Evolutionary conservation across 2,329 filamentous ascomycete species (phyloP).

Genomic region (Aspergillus arachidicola): DNA sequence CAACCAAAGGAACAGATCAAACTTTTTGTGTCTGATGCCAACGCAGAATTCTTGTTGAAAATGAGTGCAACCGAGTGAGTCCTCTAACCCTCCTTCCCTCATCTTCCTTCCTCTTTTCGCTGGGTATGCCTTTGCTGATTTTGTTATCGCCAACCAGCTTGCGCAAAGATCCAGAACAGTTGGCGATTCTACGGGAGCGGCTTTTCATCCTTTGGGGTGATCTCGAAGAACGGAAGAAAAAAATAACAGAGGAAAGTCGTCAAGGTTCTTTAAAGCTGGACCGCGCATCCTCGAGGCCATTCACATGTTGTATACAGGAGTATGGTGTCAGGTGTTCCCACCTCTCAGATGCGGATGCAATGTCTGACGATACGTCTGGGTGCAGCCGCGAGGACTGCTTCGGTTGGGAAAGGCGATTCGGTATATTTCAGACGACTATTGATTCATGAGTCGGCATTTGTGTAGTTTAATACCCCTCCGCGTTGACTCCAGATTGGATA

Average conservation of each 20-base stretch:
- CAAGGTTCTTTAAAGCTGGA: constrained; percentile 20
- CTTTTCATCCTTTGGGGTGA: constrained; percentile 85
- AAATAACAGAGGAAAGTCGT: constrained; percentile 28
- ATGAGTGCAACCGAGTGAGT: constrained; percentile 59
- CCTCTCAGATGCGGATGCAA: constrained; percentile 36
- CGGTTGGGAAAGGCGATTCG: constrained; percentile 66
- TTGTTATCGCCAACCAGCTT: constrained; percentile 51
- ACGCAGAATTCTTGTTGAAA: constrained; percentile 60
- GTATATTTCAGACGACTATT: constrained; percentile 67
- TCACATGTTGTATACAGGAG: constrained; percentile 71
- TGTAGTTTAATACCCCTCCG: constrained; percentile 6
- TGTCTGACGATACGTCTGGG: constrained; percentile 25
- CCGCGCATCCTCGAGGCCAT: constrained; percentile 59
- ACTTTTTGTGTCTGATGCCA: constrained; percentile 65
- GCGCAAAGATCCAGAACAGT: constrained; percentile 49
- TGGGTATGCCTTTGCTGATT: not conserved
- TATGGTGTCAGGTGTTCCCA: constrained; percentile 60
- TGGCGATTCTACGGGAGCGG: constrained; percentile 65
- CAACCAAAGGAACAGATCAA: constrained; percentile 58
- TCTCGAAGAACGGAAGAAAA: constrained; percentile 68
- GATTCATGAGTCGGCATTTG: constrained; percentile 17
- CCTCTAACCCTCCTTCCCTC: no score
- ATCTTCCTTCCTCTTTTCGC: no score
- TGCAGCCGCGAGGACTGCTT: constrained; percentile 45
- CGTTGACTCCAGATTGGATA: not conserved